phyloP scores from a whole-genome alignment of 2,329 filamentous ascomycete genomes.

The Aspergillus sp. region DNA sequence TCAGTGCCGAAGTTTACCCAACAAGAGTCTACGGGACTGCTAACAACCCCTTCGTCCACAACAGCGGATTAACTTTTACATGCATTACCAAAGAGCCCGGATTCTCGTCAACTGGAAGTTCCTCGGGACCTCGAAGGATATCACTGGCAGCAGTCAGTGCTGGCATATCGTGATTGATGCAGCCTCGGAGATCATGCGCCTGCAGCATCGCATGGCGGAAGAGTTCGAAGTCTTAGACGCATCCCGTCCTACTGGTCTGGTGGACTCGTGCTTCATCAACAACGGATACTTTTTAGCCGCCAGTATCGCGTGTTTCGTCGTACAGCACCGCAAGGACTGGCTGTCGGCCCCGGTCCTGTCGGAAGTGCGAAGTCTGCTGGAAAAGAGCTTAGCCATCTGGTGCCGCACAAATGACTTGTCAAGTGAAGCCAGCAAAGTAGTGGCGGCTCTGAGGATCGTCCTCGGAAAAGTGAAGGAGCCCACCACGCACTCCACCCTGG shows the following conservation, averaged over 20 bases:
- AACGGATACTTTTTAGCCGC: slow-evolving; percentile 2
- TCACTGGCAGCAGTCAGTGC: neutral
- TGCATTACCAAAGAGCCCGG: slow-evolving; percentile 4
- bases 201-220: slow-evolving; percentile 1
- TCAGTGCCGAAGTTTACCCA: neutral
- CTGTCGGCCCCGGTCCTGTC: slow-evolving; percentile 1
- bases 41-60: slow-evolving; percentile 1
- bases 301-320: neutral
- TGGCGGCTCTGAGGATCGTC: neutral
- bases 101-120: slow-evolving; percentile 2
- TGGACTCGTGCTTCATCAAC: slow-evolving; percentile 1
- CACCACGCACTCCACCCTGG: neutral
- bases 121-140: slow-evolving; percentile 1
- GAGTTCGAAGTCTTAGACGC: neutral
- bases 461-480: neutral
- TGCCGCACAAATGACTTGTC: slow-evolving; percentile 1
- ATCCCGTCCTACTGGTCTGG: neutral
- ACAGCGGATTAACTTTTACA: slow-evolving; percentile 2
- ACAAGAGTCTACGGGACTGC: neutral
- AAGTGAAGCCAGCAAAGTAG: slow-evolving; percentile 1
- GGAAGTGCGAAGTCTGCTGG: neutral
- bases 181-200: slow-evolving; percentile 2
- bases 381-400: slow-evolving; percentile 3
- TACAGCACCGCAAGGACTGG: slow-evolving; percentile 1
- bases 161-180: neutral